Conservation (phyloP, 805 yeast species). For the Ogataea glucozyma region DNA sequence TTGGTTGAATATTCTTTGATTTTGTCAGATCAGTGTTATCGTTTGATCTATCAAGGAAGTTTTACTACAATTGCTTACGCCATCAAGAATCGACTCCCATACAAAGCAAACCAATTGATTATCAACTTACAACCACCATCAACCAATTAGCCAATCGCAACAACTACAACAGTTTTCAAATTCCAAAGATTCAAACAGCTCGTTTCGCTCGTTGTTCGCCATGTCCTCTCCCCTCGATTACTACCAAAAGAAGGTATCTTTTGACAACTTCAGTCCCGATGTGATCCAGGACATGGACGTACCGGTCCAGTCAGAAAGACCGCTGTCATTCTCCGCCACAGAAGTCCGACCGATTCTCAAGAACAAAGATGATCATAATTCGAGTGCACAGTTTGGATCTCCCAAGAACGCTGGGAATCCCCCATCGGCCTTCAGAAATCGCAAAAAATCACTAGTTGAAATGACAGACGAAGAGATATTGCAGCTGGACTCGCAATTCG, state of each 20-base stretch:
- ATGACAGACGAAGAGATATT: conserved; percentile 56
- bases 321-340: background rate
- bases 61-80: background rate
- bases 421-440: conserved; percentile 10
- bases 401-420: no score
- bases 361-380: conserved; percentile 13
- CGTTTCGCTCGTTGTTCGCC: no score
- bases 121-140: no score
- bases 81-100: no score
- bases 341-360: conserved; percentile 19
- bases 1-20: no score
- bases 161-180: no score
- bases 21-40: no score
- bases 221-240: conserved; percentile 4
- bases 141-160: no score
- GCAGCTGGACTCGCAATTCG: conserved; percentile 55
- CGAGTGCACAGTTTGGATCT: no score
- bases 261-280: conserved; percentile 13
- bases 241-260: conserved; percentile 11
- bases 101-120: no score
- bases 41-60: background rate
- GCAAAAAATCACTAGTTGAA: conserved; percentile 49
- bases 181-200: no score
- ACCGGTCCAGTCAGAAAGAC: background rate
- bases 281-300: conserved; percentile 4